Evolutionary conservation across 2,329 filamentous ascomycete species (phyloP).

Genomic region (Colletotrichum chlorophyti): DNA sequence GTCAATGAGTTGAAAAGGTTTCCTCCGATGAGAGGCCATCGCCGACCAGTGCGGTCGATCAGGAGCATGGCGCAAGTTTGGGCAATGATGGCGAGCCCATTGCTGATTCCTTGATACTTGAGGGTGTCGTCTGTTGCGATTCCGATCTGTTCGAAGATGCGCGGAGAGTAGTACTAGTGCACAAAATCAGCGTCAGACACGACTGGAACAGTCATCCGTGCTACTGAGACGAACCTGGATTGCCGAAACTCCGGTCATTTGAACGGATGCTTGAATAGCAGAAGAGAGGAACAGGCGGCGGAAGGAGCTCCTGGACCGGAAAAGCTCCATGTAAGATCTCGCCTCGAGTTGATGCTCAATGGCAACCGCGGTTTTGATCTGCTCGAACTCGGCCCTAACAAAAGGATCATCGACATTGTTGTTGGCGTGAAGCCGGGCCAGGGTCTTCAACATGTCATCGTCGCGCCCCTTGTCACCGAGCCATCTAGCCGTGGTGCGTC

Average conservation of each 20-base stretch:
- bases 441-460: conserved; percentile 69
- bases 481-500: no score
- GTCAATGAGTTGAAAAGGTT: conserved; percentile 75
- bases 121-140: conserved; percentile 70
- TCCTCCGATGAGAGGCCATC: conserved; percentile 74
- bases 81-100: conserved; percentile 71
- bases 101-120: conserved; percentile 78
- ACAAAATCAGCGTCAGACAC: no score
- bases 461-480: conserved; percentile 72
- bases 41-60: conserved; percentile 74
- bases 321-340: conserved; percentile 73
- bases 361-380: conserved; percentile 70
- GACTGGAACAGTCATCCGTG: not conserved
- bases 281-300: conserved; percentile 74
- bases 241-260: conserved; percentile 75
- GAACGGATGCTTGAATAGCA: conserved; percentile 72
- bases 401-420: conserved; percentile 69
- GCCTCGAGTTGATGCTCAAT: conserved; percentile 73
- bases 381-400: conserved; percentile 55
- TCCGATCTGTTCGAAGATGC: conserved; percentile 73
- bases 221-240: conserved; percentile 71
- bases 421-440: conserved; percentile 73
- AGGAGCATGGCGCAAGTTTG: conserved; percentile 72
- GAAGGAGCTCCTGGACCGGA: conserved; percentile 66
- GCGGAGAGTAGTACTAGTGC: conserved; percentile 71